These are phyloP conservation scores for Fermentozyma sake DNA, from an alignment of 1,139 yeast genomes.

Conservation along the genomic window DNA sequence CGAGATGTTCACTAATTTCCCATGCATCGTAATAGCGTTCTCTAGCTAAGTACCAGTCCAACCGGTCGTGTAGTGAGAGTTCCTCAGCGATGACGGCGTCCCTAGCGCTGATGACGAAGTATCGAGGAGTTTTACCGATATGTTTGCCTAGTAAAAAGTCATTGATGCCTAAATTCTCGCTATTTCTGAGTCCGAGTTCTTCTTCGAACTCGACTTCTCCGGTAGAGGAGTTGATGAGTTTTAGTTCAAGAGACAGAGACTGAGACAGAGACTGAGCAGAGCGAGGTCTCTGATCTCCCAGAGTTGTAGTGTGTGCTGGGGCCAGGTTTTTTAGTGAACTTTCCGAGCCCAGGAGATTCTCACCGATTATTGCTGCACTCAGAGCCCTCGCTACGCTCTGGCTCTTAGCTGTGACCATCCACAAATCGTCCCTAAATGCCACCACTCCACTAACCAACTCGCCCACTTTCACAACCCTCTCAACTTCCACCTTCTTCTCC, in stretches of 20 bases:
- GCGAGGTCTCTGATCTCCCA: too few relatives aligned
- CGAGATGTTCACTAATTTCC: constrained; percentile 61
- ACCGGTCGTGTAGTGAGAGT: constrained; percentile 60
- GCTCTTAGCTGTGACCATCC: too few relatives aligned
- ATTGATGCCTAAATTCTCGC: constrained; percentile 64
- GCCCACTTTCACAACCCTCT: constrained; percentile 52
- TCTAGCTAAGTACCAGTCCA: constrained; percentile 65
- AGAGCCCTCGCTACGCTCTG: too few relatives aligned
- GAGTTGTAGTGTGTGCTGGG: too few relatives aligned
- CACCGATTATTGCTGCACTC: too few relatives aligned
- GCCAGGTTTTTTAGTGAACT: constrained; percentile 34
- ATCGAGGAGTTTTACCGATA: constrained; percentile 37
- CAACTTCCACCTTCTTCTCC: constrained; percentile 56
- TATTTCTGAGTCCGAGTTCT: constrained; percentile 63
- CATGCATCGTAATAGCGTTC: constrained; percentile 65
- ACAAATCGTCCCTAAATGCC: constrained; percentile 62
- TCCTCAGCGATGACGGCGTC: constrained; percentile 80
- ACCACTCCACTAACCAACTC: constrained; percentile 75
- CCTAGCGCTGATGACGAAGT: constrained; percentile 71
- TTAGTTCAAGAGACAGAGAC: too few relatives aligned
- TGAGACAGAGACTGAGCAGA: too few relatives aligned
- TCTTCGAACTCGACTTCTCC: constrained; percentile 83
- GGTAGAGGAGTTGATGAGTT: constrained; percentile 57
- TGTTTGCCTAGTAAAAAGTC: constrained; percentile 63
- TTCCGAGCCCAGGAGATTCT: constrained; percentile 48